Conservation (phyloP, 192 early-diverging fungal species). For the Helicostylum pulchrum region DNA sequence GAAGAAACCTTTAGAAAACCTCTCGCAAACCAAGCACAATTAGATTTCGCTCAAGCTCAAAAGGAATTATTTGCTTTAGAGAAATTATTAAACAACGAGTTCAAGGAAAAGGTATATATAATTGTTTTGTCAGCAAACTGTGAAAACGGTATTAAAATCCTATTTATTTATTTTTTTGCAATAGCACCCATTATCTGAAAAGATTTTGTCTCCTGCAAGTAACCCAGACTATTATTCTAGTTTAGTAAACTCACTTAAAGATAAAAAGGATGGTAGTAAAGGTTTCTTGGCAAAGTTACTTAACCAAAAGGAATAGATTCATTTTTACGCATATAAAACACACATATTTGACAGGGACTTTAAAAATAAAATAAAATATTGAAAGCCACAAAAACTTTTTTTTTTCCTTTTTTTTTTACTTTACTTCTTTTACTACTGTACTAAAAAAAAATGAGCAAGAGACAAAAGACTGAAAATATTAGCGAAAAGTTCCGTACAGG, state of each 20-base stretch:
- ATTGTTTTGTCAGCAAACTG: too few species aligned
- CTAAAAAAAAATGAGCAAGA: not conserved
- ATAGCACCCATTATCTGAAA: slow-evolving; percentile 56
- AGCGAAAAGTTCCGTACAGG: not conserved
- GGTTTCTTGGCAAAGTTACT: slow-evolving; percentile 32
- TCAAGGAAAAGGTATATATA: slow-evolving; percentile 46
- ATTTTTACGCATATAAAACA: too few species aligned
- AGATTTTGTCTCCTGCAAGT: slow-evolving; percentile 49
- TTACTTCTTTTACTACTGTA: not conserved
- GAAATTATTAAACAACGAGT: slow-evolving; percentile 45
- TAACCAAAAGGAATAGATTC: not conserved
- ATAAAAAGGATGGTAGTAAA: slow-evolving; percentile 45
- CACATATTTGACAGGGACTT: too few species aligned
- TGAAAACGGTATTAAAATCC: too few species aligned
- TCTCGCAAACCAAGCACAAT: slow-evolving; percentile 16
- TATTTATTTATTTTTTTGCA: slow-evolving; percentile 1
- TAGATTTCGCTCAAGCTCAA: slow-evolving; percentile 39
- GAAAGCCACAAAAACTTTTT: too few species aligned
- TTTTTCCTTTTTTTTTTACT: not conserved
- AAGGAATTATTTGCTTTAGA: slow-evolving; percentile 45
- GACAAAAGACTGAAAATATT: not conserved
- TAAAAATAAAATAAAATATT: too few species aligned
- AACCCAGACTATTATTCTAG: slow-evolving; percentile 57
- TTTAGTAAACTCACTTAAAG: slow-evolving; percentile 45
- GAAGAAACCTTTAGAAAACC: slow-evolving; percentile 44